phyloP scores from a whole-genome alignment of 1,284 basidiomycete species.

The Trametes pubescens region DNA sequence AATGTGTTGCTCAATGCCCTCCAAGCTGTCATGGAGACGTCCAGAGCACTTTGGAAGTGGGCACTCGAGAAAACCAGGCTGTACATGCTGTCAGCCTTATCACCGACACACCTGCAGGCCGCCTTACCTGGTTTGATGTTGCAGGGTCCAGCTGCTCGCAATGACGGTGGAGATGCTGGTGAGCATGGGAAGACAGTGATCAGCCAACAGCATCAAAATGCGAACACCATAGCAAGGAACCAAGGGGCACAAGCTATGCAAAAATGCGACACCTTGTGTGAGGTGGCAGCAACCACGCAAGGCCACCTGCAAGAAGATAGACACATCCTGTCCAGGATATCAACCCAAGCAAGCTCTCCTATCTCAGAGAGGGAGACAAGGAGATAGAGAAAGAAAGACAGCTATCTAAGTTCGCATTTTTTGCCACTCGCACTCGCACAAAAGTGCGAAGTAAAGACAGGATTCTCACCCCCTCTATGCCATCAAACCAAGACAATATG shows the following conservation, averaged over 20 bases:
- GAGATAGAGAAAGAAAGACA: neutral
- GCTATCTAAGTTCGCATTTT: constrained; percentile 1
- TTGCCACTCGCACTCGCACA: neutral
- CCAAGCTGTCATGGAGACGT: constrained; percentile 25
- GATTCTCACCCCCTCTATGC: neutral
- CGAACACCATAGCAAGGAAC: neutral
- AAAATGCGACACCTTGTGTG: neutral
- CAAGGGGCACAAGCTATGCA: neutral
- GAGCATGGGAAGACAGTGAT: neutral
- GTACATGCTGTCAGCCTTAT: neutral
- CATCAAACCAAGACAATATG: neutral
- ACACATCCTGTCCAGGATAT: neutral
- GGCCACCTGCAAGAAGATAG: too few relatives aligned
- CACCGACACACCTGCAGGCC: neutral
- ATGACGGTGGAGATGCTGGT: constrained; percentile 28
- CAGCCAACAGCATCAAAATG: neutral
- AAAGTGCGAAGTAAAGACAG: neutral
- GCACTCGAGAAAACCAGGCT: constrained; percentile 38
- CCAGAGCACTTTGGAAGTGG: constrained; percentile 30
- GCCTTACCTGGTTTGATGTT: neutral
- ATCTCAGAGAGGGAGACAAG: neutral
- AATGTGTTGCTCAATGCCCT: constrained; percentile 34
- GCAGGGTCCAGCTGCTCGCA: constrained; percentile 10
- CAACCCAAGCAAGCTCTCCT: neutral
- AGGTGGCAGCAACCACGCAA: neutral